Evolutionary conservation across 495 filamentous ascomycete genomes (phyloP).

Genomic region (Lepidopterella palustris): DNA sequence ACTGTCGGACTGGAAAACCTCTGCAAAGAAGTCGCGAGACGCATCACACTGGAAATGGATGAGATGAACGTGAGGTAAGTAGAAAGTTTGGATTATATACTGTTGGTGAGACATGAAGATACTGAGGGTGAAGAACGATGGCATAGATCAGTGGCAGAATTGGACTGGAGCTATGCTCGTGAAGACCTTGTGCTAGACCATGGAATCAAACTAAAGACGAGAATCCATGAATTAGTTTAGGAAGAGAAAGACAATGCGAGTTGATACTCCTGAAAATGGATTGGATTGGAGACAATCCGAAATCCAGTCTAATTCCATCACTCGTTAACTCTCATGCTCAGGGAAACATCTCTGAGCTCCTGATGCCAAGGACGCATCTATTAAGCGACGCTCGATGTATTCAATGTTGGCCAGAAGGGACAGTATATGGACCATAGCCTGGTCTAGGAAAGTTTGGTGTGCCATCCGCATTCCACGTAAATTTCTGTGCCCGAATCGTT

Average conservation of each 20-base stretch:
- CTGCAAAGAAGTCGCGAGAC: too few species aligned
- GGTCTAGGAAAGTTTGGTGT: conserved; percentile 37
- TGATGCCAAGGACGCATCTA: not conserved
- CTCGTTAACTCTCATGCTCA: not conserved
- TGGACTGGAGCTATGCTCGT: too few species aligned
- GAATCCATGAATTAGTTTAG: not conserved
- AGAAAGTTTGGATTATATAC: too few species aligned
- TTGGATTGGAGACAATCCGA: not conserved
- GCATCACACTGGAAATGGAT: too few species aligned
- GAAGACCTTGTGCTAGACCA: too few species aligned
- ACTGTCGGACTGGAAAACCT: too few species aligned
- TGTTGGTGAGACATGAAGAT: too few species aligned
- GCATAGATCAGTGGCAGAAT: too few species aligned
- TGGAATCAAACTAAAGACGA: too few species aligned
- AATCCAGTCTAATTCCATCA: not conserved
- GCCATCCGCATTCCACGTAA: conserved; percentile 38
- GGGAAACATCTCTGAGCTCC: not conserved
- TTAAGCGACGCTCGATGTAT: not conserved
- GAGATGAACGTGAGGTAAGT: too few species aligned
- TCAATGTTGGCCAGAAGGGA: not conserved
- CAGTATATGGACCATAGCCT: conserved; percentile 37
- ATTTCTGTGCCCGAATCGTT: conserved; percentile 38
- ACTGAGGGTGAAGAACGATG: too few species aligned
- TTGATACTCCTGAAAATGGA: not conserved
- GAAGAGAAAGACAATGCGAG: not conserved